Evolutionary conservation across 345 rosid genomes (phyloP), one percentile per base, ranked within the genome.

Genomic region (Salix arbutifolia): DNA sequence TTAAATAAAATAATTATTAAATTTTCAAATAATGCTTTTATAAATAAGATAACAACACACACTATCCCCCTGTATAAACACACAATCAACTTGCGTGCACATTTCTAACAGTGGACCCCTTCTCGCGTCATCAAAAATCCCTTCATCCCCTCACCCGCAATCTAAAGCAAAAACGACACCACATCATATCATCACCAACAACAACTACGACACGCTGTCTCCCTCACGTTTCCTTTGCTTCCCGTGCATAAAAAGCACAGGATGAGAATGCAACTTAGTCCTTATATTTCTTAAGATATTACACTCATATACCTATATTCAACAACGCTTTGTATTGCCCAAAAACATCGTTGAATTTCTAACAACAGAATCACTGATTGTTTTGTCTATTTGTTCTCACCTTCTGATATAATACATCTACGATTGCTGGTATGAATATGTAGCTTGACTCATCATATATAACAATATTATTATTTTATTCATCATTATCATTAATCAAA

Each of bases 71-170:
- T 42, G 14, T 42, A 11, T 67, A 4, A 18, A 12, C 66, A 6
- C 35, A 14, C 28, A 35, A 72, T 69, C 25, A 4, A 3, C 19
- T 75, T 28, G 81, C 79, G 81, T 73, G 78, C 78, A 80, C 82
- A 74, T 37, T 42, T 70, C 5, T 28, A 18, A 68, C 68, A 3
- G 58, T 48, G 58, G n/a, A 67, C 67, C 11, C 9, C 28, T 17
- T 56, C 73, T 21, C 85, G 77, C 78, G 76, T 65, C 23, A 83
- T 1, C 60, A 8, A 44, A 60, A 25, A 73, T 30, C 12, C 30
- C 4, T 42, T n/a, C 14, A 23, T 25, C 17, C 17, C 1, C 26
- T 40, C 25, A 5, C 69, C 65, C 26, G 12, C 65, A 19, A 23
- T 23, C 58, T 65, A 71, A 56, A 56, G 48, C 33, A 33, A 75